These are phyloP conservation scores for Neoscytalidium dimidiatum DNA, from an alignment of 2,329 filamentous ascomycete genomes.

Conservation along the genomic window DNA sequence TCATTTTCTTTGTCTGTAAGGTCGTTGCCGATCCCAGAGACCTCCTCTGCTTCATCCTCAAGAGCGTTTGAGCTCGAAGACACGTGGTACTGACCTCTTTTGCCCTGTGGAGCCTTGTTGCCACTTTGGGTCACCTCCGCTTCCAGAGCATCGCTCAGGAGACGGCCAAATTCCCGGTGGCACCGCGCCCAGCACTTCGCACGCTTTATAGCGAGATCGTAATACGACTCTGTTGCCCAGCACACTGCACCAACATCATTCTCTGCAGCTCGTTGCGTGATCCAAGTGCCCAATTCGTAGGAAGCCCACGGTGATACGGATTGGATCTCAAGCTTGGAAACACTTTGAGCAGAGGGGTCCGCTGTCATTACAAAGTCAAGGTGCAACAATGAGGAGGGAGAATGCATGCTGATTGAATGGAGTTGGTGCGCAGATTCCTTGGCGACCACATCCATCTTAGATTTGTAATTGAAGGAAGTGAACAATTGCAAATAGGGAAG, in stretches of 20 bases:
- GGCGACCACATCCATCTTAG: slow-evolving; percentile 31
- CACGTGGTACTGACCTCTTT: slow-evolving; percentile 32
- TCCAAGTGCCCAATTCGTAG: slow-evolving; percentile 59
- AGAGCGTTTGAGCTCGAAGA: not conserved
- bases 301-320: slow-evolving; percentile 60
- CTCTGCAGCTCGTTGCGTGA: slow-evolving; percentile 42
- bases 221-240: slow-evolving; percentile 71
- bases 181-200: slow-evolving; percentile 65
- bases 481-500: slow-evolving; percentile 72
- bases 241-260: slow-evolving; percentile 61
- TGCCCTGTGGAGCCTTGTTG: not conserved
- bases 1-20: slow-evolving; percentile 9
- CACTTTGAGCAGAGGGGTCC: slow-evolving; percentile 48
- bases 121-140: not conserved
- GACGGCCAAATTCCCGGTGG: slow-evolving; percentile 47
- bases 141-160: slow-evolving; percentile 22
- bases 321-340: slow-evolving; percentile 57
- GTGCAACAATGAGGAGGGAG: slow-evolving; percentile 58
- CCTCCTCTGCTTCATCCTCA: slow-evolving; percentile 29
- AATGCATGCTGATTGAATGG: slow-evolving; percentile 57
- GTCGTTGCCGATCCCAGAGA: slow-evolving; percentile 20
- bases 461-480: slow-evolving; percentile 65
- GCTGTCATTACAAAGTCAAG: slow-evolving; percentile 62
- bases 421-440: slow-evolving; percentile 24
- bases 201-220: slow-evolving; percentile 60